Base-by-base conservation (phyloP, 257 asterid species). In the Catharanthus roseus region DNA sequence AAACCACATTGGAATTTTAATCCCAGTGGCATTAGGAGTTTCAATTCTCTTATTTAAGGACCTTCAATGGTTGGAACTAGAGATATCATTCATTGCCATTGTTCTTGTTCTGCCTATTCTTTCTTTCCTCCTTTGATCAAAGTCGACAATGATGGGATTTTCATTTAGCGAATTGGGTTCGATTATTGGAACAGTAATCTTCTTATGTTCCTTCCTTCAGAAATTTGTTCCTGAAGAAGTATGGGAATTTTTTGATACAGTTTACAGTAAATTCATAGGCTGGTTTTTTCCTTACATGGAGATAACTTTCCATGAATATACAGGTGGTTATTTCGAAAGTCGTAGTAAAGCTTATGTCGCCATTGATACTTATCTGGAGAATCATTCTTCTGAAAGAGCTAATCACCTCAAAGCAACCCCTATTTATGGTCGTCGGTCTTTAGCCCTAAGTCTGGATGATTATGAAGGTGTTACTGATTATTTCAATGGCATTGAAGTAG, bases 361-460 rank as follows among this genome's bases (percentile, higher is more conserved):
- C 24, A 77, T 77, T 15, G 73, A 72, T 16, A 36, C 69, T 5
- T 77, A 72, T 68, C 77, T 76, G 7, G 67, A 45, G 34, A 50
- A 39, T 3, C 64, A 76, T 44, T 70, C 76, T 18, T 36, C 75
- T 47, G 18, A 33, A 7, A 64, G 65, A 45, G 80, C 72, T 1
- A 76, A 34, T 26, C 24, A 56, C 9, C 69, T 77, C n/a, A 71
- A 71, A 41, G 80, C 76, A 19, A 23, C 65, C 10, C 58, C 31
- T 23, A 19, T 44, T 3, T 5, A 18, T 3, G 75, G 66, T 34
- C 19, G 60, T n/a, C 36, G 62, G 19, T 38, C 73, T 21, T 38
- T 71, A 38, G 77, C 55, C 12, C 68, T 76, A 33, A 64, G 73
- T 54, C 53, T 76, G 80, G 73, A 42, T 38, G 67, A 71, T 39